Percentiles rank a stretch among this genome's conserved stretches.
phyloP scores from a whole-genome alignment of 192 early-diverging fungal species.

The Coemansia sp. region DNA sequence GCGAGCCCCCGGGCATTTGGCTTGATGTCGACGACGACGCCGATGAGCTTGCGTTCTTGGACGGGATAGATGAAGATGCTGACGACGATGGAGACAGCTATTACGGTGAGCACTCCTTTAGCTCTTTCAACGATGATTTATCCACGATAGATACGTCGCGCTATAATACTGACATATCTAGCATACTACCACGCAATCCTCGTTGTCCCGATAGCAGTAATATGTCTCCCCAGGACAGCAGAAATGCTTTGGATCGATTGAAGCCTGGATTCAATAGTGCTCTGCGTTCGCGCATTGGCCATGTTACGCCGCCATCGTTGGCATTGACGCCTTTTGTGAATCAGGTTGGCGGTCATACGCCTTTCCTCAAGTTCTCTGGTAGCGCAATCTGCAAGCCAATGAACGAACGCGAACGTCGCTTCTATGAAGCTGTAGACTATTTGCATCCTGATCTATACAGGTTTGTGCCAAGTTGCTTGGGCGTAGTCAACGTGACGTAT shows the following conservation, averaged over 20 bases:
- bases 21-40: conserved; percentile 47
- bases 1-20: conserved; percentile 52
- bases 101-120: background rate
- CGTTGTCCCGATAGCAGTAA: background rate
- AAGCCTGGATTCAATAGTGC: background rate
- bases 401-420: conserved; percentile 74
- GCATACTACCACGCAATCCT: background rate
- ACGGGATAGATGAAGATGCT: background rate
- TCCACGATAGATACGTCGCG: background rate
- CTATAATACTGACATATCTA: conserved; percentile 11
- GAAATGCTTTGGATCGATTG: background rate
- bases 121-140: background rate
- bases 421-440: conserved; percentile 86
- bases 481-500: conserved; percentile 93
- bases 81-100: background rate
- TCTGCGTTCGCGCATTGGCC: conserved; percentile 20
- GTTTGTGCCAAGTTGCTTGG: conserved; percentile 91
- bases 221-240: background rate
- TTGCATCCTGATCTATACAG: conserved; percentile 74
- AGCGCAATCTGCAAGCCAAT: conserved; percentile 96
- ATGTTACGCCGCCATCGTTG: conserved; percentile 58
- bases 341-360: conserved; percentile 95
- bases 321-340: conserved; percentile 77
- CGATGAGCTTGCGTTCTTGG: conserved; percentile 5
- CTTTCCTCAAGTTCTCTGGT: conserved; percentile 93